These are phyloP conservation scores for Astrocystis sublimbata DNA, from an alignment of 495 filamentous ascomycete species.

Conservation along the genomic window DNA sequence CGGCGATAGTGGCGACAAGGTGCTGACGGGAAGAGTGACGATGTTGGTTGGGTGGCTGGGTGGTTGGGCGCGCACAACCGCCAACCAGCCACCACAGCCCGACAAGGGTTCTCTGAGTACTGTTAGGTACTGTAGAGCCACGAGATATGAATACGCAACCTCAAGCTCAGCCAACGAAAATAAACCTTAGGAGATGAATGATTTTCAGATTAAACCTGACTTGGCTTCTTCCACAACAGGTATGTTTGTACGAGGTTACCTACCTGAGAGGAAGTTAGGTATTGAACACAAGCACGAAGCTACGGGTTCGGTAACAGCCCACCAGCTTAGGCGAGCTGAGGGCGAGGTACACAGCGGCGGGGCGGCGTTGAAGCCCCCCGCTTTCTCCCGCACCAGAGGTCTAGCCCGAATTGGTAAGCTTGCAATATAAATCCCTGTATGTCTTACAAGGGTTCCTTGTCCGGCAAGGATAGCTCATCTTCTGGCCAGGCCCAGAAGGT, in stretches of 20 bases:
- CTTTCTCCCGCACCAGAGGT: neutral
- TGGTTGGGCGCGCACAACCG: constrained; percentile 13
- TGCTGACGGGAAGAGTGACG: too few relatives aligned
- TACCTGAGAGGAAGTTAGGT: too few relatives aligned
- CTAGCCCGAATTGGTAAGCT: neutral
- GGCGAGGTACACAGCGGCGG: neutral
- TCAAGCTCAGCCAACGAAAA: too few relatives aligned
- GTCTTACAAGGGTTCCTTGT: neutral
- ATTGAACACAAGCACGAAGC: too few relatives aligned
- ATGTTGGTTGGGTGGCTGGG: constrained; percentile 22
- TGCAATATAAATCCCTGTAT: neutral
- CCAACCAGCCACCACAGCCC: constrained; percentile 17
- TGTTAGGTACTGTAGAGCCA: neutral
- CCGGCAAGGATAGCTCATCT: neutral
- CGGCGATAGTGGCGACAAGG: constrained; percentile 5
- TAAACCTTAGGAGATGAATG: neutral
- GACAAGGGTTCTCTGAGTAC: neutral
- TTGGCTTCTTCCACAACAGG: neutral
- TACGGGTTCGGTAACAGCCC: too few relatives aligned
- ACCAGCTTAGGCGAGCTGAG: too few relatives aligned
- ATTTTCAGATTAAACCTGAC: neutral
- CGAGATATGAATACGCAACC: neutral
- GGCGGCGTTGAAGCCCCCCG: neutral
- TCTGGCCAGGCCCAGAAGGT: neutral
- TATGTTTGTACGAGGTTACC: too few relatives aligned